These are phyloP conservation scores for Melocanna baccifera DNA, from an alignment of 176 grass and related monocot genomes.

Conservation along the genomic window DNA sequence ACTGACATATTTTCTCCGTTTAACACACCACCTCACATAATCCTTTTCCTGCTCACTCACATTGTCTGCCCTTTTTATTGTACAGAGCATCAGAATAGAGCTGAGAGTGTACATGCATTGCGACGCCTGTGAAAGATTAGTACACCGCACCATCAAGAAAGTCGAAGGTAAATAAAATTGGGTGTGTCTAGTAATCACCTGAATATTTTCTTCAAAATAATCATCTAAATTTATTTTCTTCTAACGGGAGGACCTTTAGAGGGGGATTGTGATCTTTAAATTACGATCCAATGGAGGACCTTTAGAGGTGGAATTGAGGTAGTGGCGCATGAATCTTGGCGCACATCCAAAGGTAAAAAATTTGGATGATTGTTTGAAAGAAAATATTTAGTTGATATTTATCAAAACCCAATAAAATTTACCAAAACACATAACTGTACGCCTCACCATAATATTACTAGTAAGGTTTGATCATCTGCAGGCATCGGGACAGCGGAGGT, in stretches of 20 bases:
- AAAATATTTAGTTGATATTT: too few species aligned
- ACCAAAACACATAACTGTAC: not conserved
- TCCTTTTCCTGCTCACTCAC: not conserved
- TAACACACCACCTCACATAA: not conserved
- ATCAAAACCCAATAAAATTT: not conserved
- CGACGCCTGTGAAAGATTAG: slow-evolving; percentile 39
- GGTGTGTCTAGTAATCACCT: too few species aligned
- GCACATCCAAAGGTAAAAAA: too few species aligned
- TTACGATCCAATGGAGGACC: too few species aligned
- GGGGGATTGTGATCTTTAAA: too few species aligned
- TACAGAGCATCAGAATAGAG: slow-evolving; percentile 29
- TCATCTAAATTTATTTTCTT: too few species aligned
- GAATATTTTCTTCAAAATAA: too few species aligned
- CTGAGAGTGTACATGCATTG: slow-evolving; percentile 50
- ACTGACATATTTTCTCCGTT: not conserved
- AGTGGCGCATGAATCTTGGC: too few species aligned
- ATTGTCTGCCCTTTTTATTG: not conserved
- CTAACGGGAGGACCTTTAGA: too few species aligned
- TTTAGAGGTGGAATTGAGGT: too few species aligned
- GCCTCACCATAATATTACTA: too few species aligned
- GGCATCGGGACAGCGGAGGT: slow-evolving; percentile 42
- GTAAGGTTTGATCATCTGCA: not conserved
- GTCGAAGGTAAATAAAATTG: slow-evolving; percentile 16
- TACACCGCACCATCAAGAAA: slow-evolving; percentile 31
- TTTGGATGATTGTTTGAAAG: too few species aligned